phyloP scores from a whole-genome alignment of 306 rosid species.

The Myrica gale region DNA sequence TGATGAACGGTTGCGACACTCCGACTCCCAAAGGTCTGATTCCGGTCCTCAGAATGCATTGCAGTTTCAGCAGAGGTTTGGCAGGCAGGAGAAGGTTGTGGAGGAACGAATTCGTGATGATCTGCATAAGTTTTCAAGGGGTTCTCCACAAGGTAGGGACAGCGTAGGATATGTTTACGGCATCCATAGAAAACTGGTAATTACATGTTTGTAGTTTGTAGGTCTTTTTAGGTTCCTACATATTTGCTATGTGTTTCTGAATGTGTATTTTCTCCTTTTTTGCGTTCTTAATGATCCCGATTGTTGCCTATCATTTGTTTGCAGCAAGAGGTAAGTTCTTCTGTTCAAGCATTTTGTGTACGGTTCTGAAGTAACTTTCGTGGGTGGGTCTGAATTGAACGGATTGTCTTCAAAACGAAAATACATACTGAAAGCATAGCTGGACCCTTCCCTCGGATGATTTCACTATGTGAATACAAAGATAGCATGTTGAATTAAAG shows the following conservation, averaged over 20 bases:
- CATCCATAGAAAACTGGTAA: conserved; percentile 77
- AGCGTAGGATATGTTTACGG: conserved; percentile 73
- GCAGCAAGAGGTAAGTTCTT: conserved; percentile 99
- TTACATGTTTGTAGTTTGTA: conserved; percentile 59
- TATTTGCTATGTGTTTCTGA: conserved; percentile 24
- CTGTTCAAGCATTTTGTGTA: conserved; percentile 70
- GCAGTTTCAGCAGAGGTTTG: conserved; percentile 69
- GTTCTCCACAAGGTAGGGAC: conserved; percentile 99
- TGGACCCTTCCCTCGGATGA: conserved; percentile 56
- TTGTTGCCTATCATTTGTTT: conserved; percentile 63
- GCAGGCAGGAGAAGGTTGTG: conserved; percentile 75
- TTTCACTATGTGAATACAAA: conserved; percentile 57
- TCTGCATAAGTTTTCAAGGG: conserved; percentile 69
- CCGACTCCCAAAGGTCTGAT: conserved; percentile 75
- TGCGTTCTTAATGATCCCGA: conserved; percentile 43
- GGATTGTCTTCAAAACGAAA: conserved; percentile 54
- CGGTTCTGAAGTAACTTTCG: conserved; percentile 58
- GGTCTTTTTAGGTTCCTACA: conserved; percentile 37
- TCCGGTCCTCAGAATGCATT: conserved; percentile 65
- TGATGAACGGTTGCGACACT: conserved; percentile 58
- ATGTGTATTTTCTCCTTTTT: conserved; percentile 19
- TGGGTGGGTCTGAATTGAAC: conserved; percentile 49
- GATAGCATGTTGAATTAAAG: conserved; percentile 74
- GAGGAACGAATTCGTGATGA: conserved; percentile 74
- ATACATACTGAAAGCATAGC: conserved; percentile 54